Evolutionary conservation across 345 rosid species (phyloP).

Genomic region (Acer campestre): DNA sequence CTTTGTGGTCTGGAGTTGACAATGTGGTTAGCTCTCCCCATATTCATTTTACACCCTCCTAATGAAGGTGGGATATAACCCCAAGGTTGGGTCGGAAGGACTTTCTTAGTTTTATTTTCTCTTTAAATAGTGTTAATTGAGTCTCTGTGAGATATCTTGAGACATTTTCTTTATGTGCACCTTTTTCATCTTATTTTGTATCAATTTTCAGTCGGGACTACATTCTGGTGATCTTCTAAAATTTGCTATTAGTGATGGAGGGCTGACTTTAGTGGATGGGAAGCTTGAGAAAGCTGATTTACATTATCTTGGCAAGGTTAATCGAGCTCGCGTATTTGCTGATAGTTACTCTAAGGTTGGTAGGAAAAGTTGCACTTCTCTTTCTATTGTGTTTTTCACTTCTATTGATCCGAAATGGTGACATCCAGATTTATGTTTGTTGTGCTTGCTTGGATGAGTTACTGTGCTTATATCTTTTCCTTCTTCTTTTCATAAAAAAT

Average conservation of each 20-base stretch:
- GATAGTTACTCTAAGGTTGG: constrained; percentile 96
- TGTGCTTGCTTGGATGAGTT: background rate
- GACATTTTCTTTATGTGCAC: background rate
- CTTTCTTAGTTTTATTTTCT: background rate
- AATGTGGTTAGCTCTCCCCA: background rate
- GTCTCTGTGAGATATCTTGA: background rate
- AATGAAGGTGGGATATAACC: background rate
- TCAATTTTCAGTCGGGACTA: constrained; percentile 57
- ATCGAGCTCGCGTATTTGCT: constrained; percentile 82
- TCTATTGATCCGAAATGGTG: background rate
- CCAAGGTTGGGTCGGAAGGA: background rate
- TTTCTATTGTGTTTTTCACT: background rate
- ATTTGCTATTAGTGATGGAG: constrained; percentile 71
- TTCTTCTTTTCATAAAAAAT: background rate
- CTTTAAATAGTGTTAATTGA: background rate
- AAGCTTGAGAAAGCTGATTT: constrained; percentile 81
- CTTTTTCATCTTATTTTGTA: background rate
- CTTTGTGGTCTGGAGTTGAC: constrained; percentile 7
- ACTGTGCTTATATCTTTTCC: background rate
- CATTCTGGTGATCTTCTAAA: constrained; percentile 67
- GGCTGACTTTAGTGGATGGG: constrained; percentile 76
- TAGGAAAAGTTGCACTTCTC: constrained; percentile 4
- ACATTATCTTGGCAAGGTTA: constrained; percentile 63
- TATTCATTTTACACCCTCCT: background rate
- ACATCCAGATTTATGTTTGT: background rate